Percentiles rank a stretch among this genome's conserved stretches.
Conservation (phyloP, 768 basidiomycete genomes). For the Tricholoma terreum region DNA sequence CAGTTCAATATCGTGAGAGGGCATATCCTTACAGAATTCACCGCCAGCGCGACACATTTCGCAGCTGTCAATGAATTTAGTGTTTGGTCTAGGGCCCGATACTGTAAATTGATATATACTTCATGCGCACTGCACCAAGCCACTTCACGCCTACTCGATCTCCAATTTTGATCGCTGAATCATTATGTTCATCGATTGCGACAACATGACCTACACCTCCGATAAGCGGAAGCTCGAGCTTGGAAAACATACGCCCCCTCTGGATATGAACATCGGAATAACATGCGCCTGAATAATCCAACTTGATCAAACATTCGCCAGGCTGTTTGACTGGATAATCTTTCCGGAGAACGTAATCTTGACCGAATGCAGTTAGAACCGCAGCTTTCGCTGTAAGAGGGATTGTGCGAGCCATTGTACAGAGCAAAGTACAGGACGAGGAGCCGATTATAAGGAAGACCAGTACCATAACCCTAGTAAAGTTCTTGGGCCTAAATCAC, state of each 20-base stretch:
- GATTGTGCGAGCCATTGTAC: constrained; percentile 17
- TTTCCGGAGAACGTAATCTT: constrained; percentile 29
- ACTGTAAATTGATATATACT: constrained; percentile 21
- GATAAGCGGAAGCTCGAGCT: constrained; percentile 52
- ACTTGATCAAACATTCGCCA: constrained; percentile 68
- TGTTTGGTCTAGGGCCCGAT: neutral
- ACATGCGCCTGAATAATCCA: constrained; percentile 62
- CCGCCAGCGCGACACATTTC: constrained; percentile 68
- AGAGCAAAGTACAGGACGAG: neutral
- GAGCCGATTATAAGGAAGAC: neutral
- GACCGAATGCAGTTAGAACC: constrained; percentile 26
- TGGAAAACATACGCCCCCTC: constrained; percentile 63
- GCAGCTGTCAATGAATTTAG: constrained; percentile 38
- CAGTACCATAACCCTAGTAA: neutral
- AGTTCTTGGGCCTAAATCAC: too few relatives aligned
- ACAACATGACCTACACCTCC: constrained; percentile 76
- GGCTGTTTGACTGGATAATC: constrained; percentile 60
- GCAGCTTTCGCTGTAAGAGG: constrained; percentile 38
- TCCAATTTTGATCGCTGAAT: constrained; percentile 55
- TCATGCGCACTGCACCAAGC: constrained; percentile 42
- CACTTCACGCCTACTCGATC: constrained; percentile 81
- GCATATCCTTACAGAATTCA: constrained; percentile 37
- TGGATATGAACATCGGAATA: constrained; percentile 75
- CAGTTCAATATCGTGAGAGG: neutral
- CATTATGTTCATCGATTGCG: constrained; percentile 66